Base-by-base conservation (phyloP, 768 basidiomycete species). In the Xerocomus potaroensis region DNA sequence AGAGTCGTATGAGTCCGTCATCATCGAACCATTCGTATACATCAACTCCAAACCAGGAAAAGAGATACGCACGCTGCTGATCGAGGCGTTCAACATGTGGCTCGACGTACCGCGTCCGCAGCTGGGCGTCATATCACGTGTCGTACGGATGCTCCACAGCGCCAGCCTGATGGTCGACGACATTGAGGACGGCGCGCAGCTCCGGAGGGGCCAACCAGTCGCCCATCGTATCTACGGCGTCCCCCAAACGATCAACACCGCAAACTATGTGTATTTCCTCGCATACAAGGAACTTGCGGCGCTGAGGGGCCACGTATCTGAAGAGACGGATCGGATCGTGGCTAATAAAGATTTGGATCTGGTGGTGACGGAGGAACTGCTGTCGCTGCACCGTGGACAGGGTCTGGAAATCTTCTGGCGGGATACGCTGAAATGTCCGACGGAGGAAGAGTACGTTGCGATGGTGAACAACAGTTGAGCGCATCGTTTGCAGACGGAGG, bases 221-320 rank as follows among this genome's bases (percentile, higher is more conserved):
- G 81, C 91, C 0, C 94, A 99, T 71, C 91, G 90, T 71, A 95
- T 99, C 55, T 99, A 95, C 57, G 95, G 95, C 2, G 71, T 96
- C 3, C 91, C 95, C 0, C 95, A 97, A 62, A 96, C 95, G 0
- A 93, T 99, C 70, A 99, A 99, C 63, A 83, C 87, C 0, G 95
- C 95, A 0, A 97, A 96, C 61, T 98, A 97, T 54, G 91, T 93
- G 23, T 97, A 95, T 62, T 99, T 98, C 60, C 78, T 91, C 34
- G 95, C 94, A 0, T 93, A 85, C 62, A 78, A 91, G 55, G 89
- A 95, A 54, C 76, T 97, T 1, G 51, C 64, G 0, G 53, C 41
- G 19, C 24, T 64, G 19, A 57, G 64, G 8, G 37, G 30, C 22
- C 41, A 49, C 1, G 37, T 32, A 8, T 5, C 47, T 0, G 48